These are phyloP conservation scores for Pseudozyma tsukubaensis DNA, from an alignment of 1,284 basidiomycete species.

Conservation along the genomic window DNA sequence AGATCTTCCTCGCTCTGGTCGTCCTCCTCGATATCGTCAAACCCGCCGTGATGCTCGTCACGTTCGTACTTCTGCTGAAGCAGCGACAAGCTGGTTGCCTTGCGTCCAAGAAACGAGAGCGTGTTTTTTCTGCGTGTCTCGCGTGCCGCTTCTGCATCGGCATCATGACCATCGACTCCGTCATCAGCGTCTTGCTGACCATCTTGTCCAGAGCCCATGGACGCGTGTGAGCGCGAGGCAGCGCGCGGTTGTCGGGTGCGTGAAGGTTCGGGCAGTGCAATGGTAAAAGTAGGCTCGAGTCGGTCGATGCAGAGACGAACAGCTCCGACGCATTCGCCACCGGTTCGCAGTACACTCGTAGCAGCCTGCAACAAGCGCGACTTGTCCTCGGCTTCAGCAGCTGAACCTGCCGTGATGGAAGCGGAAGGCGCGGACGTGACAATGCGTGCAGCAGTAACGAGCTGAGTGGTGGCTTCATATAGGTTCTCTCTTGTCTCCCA, in stretches of 20 bases:
- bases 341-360: conserved; percentile 80
- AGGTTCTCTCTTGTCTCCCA: conserved; percentile 80
- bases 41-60: conserved; percentile 36
- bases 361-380: conserved; percentile 81
- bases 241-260: conserved; percentile 26
- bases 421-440: conserved; percentile 71
- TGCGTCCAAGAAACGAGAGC: conserved; percentile 71
- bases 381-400: conserved; percentile 83
- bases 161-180: conserved; percentile 12
- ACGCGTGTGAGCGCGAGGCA: conserved; percentile 9
- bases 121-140: conserved; percentile 68
- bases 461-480: conserved; percentile 84
- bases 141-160: conserved; percentile 6
- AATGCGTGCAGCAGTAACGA: conserved; percentile 84
- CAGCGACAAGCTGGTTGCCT: conserved; percentile 70
- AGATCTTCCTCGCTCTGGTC: conserved; percentile 28
- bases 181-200: conserved; percentile 11
- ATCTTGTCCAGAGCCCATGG: conserved; percentile 9
- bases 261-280: conserved; percentile 38
- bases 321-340: conserved; percentile 61
- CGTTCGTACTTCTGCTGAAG: conserved; percentile 65
- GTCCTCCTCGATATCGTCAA: conserved; percentile 49
- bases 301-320: conserved; percentile 58
- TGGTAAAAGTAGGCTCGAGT: conserved; percentile 37
- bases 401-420: conserved; percentile 70